Conservation (phyloP, 345 rosid genomes). For the Populus simonii region DNA sequence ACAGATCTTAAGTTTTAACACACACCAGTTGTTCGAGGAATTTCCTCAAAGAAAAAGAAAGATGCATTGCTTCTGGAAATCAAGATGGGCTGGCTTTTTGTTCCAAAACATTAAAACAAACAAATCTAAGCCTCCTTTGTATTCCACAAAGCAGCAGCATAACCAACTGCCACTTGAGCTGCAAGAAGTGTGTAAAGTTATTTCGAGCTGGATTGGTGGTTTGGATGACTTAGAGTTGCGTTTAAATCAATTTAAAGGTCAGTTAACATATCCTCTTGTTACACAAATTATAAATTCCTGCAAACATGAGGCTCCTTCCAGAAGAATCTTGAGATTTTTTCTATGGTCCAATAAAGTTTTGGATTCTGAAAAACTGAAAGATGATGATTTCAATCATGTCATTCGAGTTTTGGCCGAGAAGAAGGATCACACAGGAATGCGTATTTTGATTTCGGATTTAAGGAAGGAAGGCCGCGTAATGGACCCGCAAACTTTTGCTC, state of each 20-base stretch:
- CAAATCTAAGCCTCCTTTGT: constrained; percentile 8
- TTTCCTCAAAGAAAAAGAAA: constrained; percentile 24
- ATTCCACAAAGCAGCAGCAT: constrained; percentile 16
- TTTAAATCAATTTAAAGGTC: constrained; percentile 35
- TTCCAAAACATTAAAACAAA: background rate
- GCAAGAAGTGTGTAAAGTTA: constrained; percentile 42
- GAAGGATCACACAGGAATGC: constrained; percentile 63
- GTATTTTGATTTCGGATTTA: constrained; percentile 64
- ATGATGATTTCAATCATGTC: constrained; percentile 61
- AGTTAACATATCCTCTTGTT: constrained; percentile 45
- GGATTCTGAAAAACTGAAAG: constrained; percentile 30
- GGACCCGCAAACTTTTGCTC: constrained; percentile 57
- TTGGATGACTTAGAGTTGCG: constrained; percentile 72
- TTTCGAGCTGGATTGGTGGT: constrained; percentile 63
- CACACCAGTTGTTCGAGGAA: constrained; percentile 31
- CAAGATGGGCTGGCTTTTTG: constrained; percentile 22
- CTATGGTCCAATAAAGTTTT: constrained; percentile 61
- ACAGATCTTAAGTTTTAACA: too few relatives aligned
- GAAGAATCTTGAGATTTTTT: constrained; percentile 74
- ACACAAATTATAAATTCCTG: constrained; percentile 49
- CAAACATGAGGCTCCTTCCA: constrained; percentile 52
- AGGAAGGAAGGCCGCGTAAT: constrained; percentile 51
- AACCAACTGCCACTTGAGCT: constrained; percentile 24
- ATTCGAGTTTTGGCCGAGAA: constrained; percentile 62
- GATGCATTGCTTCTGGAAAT: constrained; percentile 32